Conservation (phyloP, 257 asterid genomes). For the Osmanthus fragrans region DNA sequence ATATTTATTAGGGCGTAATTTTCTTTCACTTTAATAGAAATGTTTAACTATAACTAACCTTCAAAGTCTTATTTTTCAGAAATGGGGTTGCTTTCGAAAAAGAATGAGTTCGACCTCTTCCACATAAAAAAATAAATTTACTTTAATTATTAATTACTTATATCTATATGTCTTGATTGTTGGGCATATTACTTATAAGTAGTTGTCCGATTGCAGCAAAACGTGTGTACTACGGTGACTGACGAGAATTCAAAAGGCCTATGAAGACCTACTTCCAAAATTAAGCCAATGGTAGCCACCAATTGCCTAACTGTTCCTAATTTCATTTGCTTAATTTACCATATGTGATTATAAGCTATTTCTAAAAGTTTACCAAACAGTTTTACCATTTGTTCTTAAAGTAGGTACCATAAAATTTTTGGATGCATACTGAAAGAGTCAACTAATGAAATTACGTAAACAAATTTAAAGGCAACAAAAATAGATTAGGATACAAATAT, state of each 20-base stretch:
- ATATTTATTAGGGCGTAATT: background rate
- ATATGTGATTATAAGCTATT: background rate
- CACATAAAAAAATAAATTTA: background rate
- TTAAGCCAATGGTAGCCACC: background rate
- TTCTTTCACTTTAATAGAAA: background rate
- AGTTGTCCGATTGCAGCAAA: background rate
- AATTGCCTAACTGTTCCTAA: background rate
- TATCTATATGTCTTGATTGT: background rate
- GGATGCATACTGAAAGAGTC: background rate
- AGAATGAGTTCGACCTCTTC: background rate
- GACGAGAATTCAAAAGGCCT: background rate
- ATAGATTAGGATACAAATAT: background rate
- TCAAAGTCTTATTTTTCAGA: background rate
- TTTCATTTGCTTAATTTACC: background rate
- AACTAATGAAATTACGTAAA: background rate
- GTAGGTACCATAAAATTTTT: background rate
- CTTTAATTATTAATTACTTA: background rate
- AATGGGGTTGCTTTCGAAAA: background rate
- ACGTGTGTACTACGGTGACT: background rate
- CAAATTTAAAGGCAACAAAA: background rate
- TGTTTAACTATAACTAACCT: background rate
- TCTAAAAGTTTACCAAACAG: background rate
- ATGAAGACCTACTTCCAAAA: background rate
- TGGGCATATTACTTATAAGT: background rate
- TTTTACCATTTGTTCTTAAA: background rate